Evolutionary conservation across 441 rosid species (phyloP), one percentile per base, ranked within the genome.

Genomic region (Viola pubescens): DNA sequence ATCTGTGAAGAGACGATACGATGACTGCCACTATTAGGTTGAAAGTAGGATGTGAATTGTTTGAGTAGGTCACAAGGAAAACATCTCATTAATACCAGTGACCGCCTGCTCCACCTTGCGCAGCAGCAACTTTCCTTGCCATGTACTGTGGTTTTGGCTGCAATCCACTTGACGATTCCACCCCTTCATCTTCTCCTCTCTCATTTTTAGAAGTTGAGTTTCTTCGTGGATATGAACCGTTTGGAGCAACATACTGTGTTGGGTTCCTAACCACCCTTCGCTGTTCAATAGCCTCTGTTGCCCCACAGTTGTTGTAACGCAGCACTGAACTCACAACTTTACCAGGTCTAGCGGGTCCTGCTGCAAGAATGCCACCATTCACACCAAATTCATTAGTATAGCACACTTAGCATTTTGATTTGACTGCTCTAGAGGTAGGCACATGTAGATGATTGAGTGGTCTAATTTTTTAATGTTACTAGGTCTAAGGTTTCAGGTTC

Each of bases 121-220:
- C 86, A 10, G 94, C 95, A 58, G 94, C 79, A 54, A 87, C 86
- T 82, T 92, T 87, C 75, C 88, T 80, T 39, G 82, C 86, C 78
- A 84, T 70, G 70, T 79, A 87, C 75, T 84, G 95, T 43, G 88
- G 86, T 67, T 89, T 92, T 46, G 89, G 91, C 73, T 86, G 94
- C 83, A 86, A 66, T 48, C 82, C 83, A 37, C 68, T 78, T 45
- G 94, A 62, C 58, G 82, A 77, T 68, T 83, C 96, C 4, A 80
- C 60, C 2, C 74, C 80, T 48, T 84, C 94, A 48, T 86, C 96
- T 60, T 87, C 92, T 41, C 78, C 79, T 73, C 83, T 79, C 62
- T 76, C 96, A 14, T 75, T 84, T 79, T 87, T 89, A 69, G 80
- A 82, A 57, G 65, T 65, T 0, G 91, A 68, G 62, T 70, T 84